phyloP scores from a whole-genome alignment of 129 eudicot genomes.

The Chrysanthemum lavandulifolium region DNA sequence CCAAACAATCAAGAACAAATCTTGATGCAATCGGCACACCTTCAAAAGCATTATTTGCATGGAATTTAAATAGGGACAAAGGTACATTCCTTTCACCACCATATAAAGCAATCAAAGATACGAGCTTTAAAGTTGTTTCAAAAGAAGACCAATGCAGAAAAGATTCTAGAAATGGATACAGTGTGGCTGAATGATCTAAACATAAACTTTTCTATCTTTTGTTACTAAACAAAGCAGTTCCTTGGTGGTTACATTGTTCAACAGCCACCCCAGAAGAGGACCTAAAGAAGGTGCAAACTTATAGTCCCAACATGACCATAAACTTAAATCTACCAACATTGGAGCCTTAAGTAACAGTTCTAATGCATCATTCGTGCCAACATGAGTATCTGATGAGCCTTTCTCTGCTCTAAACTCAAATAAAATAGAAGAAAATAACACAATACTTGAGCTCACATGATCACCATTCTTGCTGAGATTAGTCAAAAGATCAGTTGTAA shows the following conservation, averaged over 20 bases:
- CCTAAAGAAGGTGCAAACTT: slow-evolving; percentile 84
- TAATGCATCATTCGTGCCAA: slow-evolving; percentile 56
- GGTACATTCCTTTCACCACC: slow-evolving; percentile 71
- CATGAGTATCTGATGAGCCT: slow-evolving; percentile 11
- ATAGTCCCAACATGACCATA: slow-evolving; percentile 81
- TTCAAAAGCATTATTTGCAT: slow-evolving; percentile 35
- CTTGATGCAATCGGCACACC: slow-evolving; percentile 40
- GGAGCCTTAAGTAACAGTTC: slow-evolving; percentile 71
- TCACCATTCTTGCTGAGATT: slow-evolving; percentile 31
- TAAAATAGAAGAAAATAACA: slow-evolving; percentile 69
- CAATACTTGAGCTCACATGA: slow-evolving; percentile 32
- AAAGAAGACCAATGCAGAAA: slow-evolving; percentile 59
- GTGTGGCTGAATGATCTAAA: slow-evolving; percentile 67
- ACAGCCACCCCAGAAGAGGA: slow-evolving; percentile 65
- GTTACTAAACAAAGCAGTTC: slow-evolving; percentile 73
- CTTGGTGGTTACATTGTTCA: slow-evolving; percentile 61
- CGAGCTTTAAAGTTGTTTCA: slow-evolving; percentile 61
- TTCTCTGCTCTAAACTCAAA: slow-evolving; percentile 33
- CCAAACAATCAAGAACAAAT: slow-evolving; percentile 65
- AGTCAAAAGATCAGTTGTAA: slow-evolving; percentile 23
- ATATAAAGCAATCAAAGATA: slow-evolving; percentile 64
- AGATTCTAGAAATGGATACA: slow-evolving; percentile 65
- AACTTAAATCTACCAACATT: slow-evolving; percentile 63
- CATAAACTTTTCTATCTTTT: slow-evolving; percentile 56
- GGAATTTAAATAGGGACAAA: slow-evolving; percentile 60